Evolutionary conservation across 345 rosid genomes (phyloP).

Genomic region (Salix caprea): DNA sequence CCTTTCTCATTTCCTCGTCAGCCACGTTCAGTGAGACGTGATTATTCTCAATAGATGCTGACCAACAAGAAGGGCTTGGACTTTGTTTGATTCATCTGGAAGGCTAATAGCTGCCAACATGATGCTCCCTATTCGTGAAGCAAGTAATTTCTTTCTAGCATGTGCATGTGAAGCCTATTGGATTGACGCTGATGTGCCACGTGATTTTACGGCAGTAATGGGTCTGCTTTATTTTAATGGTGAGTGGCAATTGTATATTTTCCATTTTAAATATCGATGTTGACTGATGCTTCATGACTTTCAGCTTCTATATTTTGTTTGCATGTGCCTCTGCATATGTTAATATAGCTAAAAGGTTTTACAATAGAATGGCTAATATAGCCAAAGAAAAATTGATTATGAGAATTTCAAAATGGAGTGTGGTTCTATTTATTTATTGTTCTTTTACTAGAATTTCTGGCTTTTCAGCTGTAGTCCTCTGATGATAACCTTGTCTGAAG

Average conservation of each 20-base stretch:
- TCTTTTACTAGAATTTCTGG: not conserved
- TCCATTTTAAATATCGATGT: not conserved
- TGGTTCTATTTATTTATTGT: not conserved
- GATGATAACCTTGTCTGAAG: not conserved
- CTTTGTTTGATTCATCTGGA: not conserved
- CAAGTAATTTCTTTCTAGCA: not conserved
- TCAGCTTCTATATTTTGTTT: not conserved
- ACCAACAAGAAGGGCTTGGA: not conserved
- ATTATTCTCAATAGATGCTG: not conserved
- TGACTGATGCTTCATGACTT: not conserved
- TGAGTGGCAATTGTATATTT: not conserved
- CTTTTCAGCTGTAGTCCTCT: not conserved
- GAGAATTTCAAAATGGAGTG: not conserved
- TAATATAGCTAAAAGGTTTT: not conserved
- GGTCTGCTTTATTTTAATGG: not conserved
- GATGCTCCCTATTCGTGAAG: not conserved
- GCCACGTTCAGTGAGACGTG: constrained; percentile 31
- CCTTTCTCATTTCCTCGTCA: constrained; percentile 40
- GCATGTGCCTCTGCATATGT: not conserved
- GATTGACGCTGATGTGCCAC: not conserved
- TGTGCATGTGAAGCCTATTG: not conserved
- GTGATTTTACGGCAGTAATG: not conserved
- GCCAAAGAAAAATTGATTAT: not conserved
- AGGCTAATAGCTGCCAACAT: not conserved
- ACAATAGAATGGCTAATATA: not conserved